Percentiles rank a stretch among this genome's conserved stretches.
phyloP scores from a whole-genome alignment of 2,329 filamentous ascomycete genomes.

The Fonsecaea erecta region DNA sequence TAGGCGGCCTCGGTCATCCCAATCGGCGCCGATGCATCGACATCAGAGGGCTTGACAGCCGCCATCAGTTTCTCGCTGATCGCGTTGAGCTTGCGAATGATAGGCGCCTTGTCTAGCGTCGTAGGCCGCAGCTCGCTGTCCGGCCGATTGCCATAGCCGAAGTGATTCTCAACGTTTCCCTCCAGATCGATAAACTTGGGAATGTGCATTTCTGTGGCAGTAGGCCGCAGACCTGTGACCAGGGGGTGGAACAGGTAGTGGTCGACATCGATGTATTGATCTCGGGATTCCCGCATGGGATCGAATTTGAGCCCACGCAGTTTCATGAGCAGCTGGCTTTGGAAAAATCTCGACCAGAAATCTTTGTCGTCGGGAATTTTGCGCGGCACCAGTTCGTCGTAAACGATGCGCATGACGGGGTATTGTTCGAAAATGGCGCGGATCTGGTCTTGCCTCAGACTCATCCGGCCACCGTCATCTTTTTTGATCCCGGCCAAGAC shows the following conservation, averaged over 20 bases:
- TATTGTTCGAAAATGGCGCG: constrained; percentile 92
- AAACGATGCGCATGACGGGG: constrained; percentile 84
- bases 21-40: constrained; percentile 66
- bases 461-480: constrained; percentile 75
- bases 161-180: constrained; percentile 93
- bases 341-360: constrained; percentile 95
- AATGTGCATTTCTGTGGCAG: constrained; percentile 65
- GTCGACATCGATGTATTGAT: constrained; percentile 53
- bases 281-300: constrained; percentile 71
- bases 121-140: constrained; percentile 87
- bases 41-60: constrained; percentile 78
- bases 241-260: constrained; percentile 80
- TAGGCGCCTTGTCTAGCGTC: constrained; percentile 76
- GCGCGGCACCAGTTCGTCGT: constrained; percentile 89
- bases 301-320: constrained; percentile 85
- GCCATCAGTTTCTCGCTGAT: constrained; percentile 93
- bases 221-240: constrained; percentile 51
- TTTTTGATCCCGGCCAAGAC: constrained; percentile 89
- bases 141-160: constrained; percentile 81
- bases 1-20: constrained; percentile 75
- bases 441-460: constrained; percentile 88
- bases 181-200: constrained; percentile 91
- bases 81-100: constrained; percentile 85
- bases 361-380: constrained; percentile 63
- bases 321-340: constrained; percentile 86